Evolutionary conservation across 768 basidiomycete species (phyloP).

Genomic region (Austroboletus festivus): DNA sequence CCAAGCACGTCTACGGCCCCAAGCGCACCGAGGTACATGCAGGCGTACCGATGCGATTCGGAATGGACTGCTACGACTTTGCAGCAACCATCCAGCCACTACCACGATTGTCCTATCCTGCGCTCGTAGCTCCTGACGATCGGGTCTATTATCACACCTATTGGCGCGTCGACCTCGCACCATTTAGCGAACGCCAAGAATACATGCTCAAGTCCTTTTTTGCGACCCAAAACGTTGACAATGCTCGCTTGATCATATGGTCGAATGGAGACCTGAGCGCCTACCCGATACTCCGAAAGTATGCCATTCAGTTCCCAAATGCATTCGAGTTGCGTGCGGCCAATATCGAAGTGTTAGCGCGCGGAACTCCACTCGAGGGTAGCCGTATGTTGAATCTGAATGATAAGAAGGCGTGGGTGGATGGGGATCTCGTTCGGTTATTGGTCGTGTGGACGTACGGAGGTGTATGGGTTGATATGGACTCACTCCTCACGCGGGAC

Average conservation of each 20-base stretch:
- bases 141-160: constrained; percentile 84
- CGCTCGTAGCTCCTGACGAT: constrained; percentile 31
- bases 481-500: constrained; percentile 87
- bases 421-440: constrained; percentile 88
- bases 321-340: constrained; percentile 70
- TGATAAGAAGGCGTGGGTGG: constrained; percentile 89
- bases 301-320: constrained; percentile 61
- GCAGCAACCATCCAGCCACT: constrained; percentile 68
- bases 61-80: constrained; percentile 91
- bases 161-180: constrained; percentile 86
- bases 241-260: constrained; percentile 79
- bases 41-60: constrained; percentile 72
- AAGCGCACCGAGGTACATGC: constrained; percentile 73
- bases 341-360: constrained; percentile 63
- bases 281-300: constrained; percentile 56
- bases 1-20: constrained; percentile 58
- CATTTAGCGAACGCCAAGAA: constrained; percentile 80
- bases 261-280: constrained; percentile 74
- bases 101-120: not conserved
- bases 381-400: constrained; percentile 54
- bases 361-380: constrained; percentile 73
- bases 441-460: constrained; percentile 87
- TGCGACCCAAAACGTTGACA: constrained; percentile 74
- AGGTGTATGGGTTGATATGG: constrained; percentile 98
- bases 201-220: constrained; percentile 93